Conservation (phyloP, 371 early-diverging fungal species). For the Rhizomucor miehei region DNA sequence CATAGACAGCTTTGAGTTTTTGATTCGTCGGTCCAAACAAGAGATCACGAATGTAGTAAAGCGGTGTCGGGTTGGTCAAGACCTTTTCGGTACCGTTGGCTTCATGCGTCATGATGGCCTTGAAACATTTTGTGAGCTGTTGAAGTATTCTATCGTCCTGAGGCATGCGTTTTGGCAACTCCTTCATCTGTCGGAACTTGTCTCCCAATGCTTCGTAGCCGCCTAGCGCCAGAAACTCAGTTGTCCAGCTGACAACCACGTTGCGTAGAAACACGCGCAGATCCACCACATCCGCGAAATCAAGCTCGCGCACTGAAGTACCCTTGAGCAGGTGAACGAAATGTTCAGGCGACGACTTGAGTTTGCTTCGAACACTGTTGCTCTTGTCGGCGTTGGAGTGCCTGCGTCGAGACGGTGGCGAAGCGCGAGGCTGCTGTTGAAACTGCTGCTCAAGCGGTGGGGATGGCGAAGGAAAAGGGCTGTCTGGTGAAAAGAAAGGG, state of each 20-base stretch:
- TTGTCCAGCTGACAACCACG: constrained; percentile 49
- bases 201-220: constrained; percentile 42
- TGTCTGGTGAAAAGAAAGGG: neutral
- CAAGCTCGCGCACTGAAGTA: constrained; percentile 31
- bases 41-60: constrained; percentile 44
- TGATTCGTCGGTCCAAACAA: constrained; percentile 39
- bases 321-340: constrained; percentile 29
- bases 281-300: constrained; percentile 36
- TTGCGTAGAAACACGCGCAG: constrained; percentile 42
- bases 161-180: constrained; percentile 33
- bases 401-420: neutral
- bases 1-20: constrained; percentile 39
- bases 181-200: constrained; percentile 40
- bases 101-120: constrained; percentile 48
- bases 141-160: constrained; percentile 40
- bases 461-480: constrained; percentile 8
- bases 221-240: constrained; percentile 39
- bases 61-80: constrained; percentile 29
- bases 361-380: constrained; percentile 10
- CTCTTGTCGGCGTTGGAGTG: neutral
- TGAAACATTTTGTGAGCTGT: constrained; percentile 43
- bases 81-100: constrained; percentile 37
- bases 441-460: constrained; percentile 1
- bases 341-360: constrained; percentile 35
- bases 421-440: too few relatives aligned